Base-by-base conservation (phyloP, 306 rosid species). In the Medicago lupulina region DNA sequence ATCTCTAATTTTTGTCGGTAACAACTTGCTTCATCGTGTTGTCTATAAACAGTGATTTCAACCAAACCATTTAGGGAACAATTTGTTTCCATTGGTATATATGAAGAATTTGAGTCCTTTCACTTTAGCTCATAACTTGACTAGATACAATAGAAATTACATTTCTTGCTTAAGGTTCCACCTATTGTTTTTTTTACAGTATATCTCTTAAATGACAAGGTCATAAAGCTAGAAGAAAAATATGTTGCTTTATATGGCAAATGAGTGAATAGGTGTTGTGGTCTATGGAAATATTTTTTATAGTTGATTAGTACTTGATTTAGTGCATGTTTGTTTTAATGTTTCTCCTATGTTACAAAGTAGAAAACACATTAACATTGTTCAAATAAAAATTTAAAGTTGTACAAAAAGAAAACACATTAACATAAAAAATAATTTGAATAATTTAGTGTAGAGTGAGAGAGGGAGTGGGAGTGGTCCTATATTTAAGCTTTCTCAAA, bases 51-150 rank as follows among this genome's bases (percentile, higher is more conserved):
- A 10, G 46, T 54, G 1, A 25, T 75, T 69, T 62, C 68, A 59
- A 41, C 66, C 17, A 43, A 65, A 64, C 51, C 64, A 55, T 70
- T 57, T 28, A 57, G 34, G 41, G 75, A 63, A 55, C 64, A 21
- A 10, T 58, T 46, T 73, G 78, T 77, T 77, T 77, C 75, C 75
- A 21, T 41, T 13, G 9, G 34, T 39, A 75, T 77, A 63, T 77
- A 69, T 17, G 49, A 44, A 41, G 59, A 54, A 21, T 67, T 44
- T 65, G 66, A 76, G 54, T 23, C 28, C 18, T 75, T 43, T 21
- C 43, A 4, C 7, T 34, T 34, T 34, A 50, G 71, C 66, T 80
- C 57, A 39, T 68, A 70, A 60, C 71, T 73, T 80, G 83, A 38
- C 54, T 74, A 43, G 18, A 23, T 57, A 39, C 54, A 47, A 38